Evolutionary conservation across 805 yeast species (phyloP).

Genomic region (Helenozyma rhizophorensis): DNA sequence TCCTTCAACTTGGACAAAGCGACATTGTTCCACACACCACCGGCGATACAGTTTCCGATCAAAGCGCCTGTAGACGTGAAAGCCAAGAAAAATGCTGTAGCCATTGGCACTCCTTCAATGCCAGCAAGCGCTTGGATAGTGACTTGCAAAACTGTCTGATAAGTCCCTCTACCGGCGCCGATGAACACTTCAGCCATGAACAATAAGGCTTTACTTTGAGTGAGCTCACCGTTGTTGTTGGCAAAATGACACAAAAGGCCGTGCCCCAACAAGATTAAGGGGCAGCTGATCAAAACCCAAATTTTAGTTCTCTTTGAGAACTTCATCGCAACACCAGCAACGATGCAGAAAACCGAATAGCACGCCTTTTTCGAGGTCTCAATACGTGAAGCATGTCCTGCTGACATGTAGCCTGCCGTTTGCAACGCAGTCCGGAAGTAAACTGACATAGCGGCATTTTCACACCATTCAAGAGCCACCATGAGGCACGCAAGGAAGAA

Average conservation of each 20-base stretch:
- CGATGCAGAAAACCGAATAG: constrained; percentile 19
- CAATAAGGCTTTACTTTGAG: constrained; percentile 12
- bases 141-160: constrained; percentile 19
- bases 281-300: constrained; percentile 13
- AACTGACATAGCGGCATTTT: constrained; percentile 19
- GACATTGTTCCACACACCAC: constrained; percentile 19
- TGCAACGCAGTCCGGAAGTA: constrained; percentile 22
- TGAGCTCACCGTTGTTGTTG: constrained; percentile 14
- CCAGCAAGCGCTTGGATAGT: constrained; percentile 24
- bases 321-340: constrained; percentile 22
- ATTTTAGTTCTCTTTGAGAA: constrained; percentile 23
- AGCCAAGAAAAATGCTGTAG: constrained; percentile 25
- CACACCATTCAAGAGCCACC: constrained; percentile 19
- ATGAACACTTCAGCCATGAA: constrained; percentile 19
- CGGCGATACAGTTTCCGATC: constrained; percentile 15
- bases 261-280: constrained; percentile 16
- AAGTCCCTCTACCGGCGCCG: constrained; percentile 25
- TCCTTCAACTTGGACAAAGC: constrained; percentile 13
- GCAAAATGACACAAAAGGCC: constrained; percentile 20
- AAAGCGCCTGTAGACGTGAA: constrained; percentile 23
- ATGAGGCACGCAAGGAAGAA: constrained; percentile 15
- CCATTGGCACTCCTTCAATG: constrained; percentile 23
- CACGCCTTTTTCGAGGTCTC: constrained; percentile 25
- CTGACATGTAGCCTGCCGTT: constrained; percentile 11
- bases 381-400: constrained; percentile 25